Evolutionary conservation across 73 alveolate species (phyloP).

Genomic region (Paramecium sexaurelia): DNA sequence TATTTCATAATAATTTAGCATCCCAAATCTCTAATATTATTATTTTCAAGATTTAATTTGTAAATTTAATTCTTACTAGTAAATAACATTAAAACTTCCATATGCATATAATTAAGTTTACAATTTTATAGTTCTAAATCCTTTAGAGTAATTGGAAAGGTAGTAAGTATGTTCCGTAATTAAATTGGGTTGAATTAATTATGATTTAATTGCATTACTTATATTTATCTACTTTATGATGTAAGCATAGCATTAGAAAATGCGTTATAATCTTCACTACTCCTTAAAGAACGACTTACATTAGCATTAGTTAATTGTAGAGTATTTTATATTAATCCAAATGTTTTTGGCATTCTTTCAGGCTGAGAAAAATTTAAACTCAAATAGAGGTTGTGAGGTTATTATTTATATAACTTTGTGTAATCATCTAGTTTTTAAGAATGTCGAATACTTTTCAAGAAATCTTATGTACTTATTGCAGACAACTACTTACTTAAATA

Average conservation of each 20-base stretch:
- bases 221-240: not conserved
- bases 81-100: not conserved
- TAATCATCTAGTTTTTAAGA: not conserved
- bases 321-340: slow-evolving; percentile 34
- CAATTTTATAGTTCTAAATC: slow-evolving; percentile 15
- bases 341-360: not conserved
- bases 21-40: slow-evolving; percentile 45
- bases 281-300: not conserved
- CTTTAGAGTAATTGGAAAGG: not conserved
- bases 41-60: slow-evolving; percentile 10
- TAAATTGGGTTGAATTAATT: not conserved
- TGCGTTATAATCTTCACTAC: not conserved
- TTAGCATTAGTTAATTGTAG: not conserved
- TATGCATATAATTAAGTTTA: slow-evolving; percentile 15
- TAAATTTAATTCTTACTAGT: not conserved
- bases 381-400: not conserved
- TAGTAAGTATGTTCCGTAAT: not conserved
- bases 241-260: not conserved
- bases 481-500: not conserved
- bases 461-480: not conserved
- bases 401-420: not conserved
- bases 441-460: not conserved
- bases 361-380: not conserved
- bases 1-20: not conserved
- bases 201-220: not conserved